phyloP scores from a whole-genome alignment of 345 rosid genomes.

The Acer saccharum region DNA sequence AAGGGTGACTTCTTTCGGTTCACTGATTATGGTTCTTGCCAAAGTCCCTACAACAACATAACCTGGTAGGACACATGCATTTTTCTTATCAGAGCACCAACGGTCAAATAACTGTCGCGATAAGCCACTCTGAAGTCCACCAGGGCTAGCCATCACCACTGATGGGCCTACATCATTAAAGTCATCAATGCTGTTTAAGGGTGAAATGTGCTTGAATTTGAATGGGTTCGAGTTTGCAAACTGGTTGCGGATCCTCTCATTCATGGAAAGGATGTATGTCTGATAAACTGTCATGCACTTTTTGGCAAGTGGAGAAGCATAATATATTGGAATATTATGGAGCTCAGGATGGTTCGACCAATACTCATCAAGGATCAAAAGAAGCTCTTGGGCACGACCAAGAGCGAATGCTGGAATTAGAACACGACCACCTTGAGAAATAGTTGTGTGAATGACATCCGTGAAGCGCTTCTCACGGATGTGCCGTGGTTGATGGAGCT shows the following conservation, averaged over 20 bases:
- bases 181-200: slow-evolving; percentile 82
- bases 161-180: slow-evolving; percentile 91
- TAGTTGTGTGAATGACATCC: slow-evolving; percentile 87
- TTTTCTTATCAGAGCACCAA: slow-evolving; percentile 95
- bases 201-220: slow-evolving; percentile 85
- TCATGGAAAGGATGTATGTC: slow-evolving; percentile 94
- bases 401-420: slow-evolving; percentile 82
- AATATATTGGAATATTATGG: slow-evolving; percentile 89
- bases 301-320: slow-evolving; percentile 95
- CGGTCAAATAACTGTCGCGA: slow-evolving; percentile 87
- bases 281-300: slow-evolving; percentile 97
- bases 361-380: slow-evolving; percentile 84
- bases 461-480: slow-evolving; percentile 93
- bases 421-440: slow-evolving; percentile 93
- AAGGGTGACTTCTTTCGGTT: slow-evolving; percentile 92
- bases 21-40: slow-evolving; percentile 82
- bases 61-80: slow-evolving; percentile 86
- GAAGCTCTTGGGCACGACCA: slow-evolving; percentile 87
- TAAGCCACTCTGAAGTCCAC: slow-evolving; percentile 90
- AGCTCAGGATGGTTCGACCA: slow-evolving; percentile 91
- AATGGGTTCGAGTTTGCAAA: slow-evolving; percentile 92
- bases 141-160: slow-evolving; percentile 95
- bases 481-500: slow-evolving; percentile 89
- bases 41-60: slow-evolving; percentile 84
- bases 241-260: slow-evolving; percentile 88